Evolutionary conservation across 2,329 filamentous ascomycete species (phyloP).

Genomic region (Setomelanomma holmii): DNA sequence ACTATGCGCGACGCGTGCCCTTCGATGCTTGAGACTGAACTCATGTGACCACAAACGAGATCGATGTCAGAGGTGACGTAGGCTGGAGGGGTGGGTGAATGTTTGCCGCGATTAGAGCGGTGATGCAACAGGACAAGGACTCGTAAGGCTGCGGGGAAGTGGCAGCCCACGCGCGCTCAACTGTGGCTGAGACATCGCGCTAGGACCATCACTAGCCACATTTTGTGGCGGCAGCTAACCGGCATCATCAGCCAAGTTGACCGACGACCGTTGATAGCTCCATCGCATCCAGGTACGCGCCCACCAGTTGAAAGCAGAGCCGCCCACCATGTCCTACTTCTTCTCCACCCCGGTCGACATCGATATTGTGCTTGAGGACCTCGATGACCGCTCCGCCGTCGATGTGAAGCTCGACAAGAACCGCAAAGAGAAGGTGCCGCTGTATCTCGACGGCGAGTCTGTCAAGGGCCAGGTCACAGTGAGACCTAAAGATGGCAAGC

Average conservation of each 20-base stretch:
- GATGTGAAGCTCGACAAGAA: constrained; percentile 99
- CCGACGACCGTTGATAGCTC: constrained; percentile 22
- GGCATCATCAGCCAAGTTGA: constrained; percentile 18
- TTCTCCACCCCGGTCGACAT: constrained; percentile 99
- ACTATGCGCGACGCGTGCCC: constrained; percentile 4
- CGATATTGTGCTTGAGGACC: constrained; percentile 95
- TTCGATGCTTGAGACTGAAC: too few species aligned
- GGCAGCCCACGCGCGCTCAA: constrained; percentile 2
- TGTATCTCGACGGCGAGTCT: constrained; percentile 98
- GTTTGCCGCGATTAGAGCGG: not conserved
- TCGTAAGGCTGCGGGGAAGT: constrained; percentile 12
- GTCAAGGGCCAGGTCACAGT: constrained; percentile 96
- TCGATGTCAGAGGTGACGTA: not conserved
- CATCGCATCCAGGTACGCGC: constrained; percentile 23
- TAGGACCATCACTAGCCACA: constrained; percentile 24
- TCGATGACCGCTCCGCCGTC: constrained; percentile 91
- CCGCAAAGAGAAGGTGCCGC: constrained; percentile 91
- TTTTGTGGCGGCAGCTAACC: constrained; percentile 18
- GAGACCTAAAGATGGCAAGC: constrained; percentile 95
- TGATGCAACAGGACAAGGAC: not conserved
- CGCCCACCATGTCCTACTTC: constrained; percentile 77
- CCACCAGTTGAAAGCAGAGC: constrained; percentile 2
- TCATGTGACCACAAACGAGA: constrained; percentile 8
- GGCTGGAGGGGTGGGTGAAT: not conserved
- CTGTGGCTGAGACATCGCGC: constrained; percentile 5